Conservation (phyloP, 2,329 filamentous ascomycete species). For the Botrytis galanthina region DNA sequence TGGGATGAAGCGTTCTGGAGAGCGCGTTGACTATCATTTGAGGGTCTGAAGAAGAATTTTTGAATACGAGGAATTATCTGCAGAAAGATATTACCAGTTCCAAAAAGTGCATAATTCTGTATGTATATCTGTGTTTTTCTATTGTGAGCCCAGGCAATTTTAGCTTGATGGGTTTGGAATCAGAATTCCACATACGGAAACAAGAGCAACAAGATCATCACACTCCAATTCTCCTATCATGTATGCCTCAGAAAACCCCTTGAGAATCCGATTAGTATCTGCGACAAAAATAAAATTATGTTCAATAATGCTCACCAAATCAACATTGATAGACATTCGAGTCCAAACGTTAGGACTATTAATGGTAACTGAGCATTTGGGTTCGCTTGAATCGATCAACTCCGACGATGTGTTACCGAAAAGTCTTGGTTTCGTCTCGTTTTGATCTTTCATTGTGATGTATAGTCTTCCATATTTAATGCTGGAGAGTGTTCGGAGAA, state of each 20-base stretch:
- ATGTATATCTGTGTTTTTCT: constrained; percentile 3
- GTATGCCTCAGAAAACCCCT: constrained; percentile 46
- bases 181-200: constrained; percentile 7
- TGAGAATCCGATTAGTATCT: neutral
- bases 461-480: constrained; percentile 17
- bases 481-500: neutral
- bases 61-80: constrained; percentile 14
- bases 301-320: neutral
- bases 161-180: neutral
- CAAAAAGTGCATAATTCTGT: constrained; percentile 5
- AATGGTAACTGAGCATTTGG: neutral
- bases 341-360: constrained; percentile 10
- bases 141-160: neutral
- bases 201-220: constrained; percentile 51
- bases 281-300: neutral
- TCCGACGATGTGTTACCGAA: neutral
- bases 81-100: neutral
- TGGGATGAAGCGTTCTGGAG: constrained; percentile 66
- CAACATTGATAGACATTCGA: constrained; percentile 5
- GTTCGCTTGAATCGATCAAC: neutral
- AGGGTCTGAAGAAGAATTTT: constrained; percentile 37
- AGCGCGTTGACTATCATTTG: constrained; percentile 53
- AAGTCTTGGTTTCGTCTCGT: neutral
- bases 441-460: constrained; percentile 6
- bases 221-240: constrained; percentile 69